phyloP scores from a whole-genome alignment of 192 early-diverging fungal genomes.

The Podila clonocystis region DNA sequence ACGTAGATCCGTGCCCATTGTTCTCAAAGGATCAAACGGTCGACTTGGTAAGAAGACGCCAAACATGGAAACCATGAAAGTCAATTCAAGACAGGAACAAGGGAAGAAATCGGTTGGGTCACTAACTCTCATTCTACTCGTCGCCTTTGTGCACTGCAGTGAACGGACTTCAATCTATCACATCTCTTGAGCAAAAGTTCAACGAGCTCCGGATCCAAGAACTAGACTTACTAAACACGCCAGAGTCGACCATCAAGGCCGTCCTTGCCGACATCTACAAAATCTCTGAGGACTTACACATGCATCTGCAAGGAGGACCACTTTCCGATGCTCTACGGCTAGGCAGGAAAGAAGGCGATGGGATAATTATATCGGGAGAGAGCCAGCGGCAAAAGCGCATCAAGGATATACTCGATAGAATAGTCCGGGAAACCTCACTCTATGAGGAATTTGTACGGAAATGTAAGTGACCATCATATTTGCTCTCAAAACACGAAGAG shows the following conservation, averaged over 20 bases:
- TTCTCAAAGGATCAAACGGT: constrained; percentile 45
- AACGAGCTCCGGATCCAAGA: constrained; percentile 64
- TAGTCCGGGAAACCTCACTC: constrained; percentile 62
- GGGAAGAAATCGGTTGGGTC: too few species aligned
- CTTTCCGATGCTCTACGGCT: constrained; percentile 45
- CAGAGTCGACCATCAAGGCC: constrained; percentile 62
- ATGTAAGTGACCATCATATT: constrained; percentile 43
- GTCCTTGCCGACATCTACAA: constrained; percentile 61
- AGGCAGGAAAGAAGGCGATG: constrained; percentile 18
- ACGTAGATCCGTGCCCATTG: constrained; percentile 14
- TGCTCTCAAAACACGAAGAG: too few species aligned
- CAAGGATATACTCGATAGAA: constrained; percentile 58
- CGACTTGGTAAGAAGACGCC: constrained; percentile 27
- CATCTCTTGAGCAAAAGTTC: constrained; percentile 62
- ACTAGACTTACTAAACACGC: constrained; percentile 62
- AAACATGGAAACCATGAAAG: too few species aligned
- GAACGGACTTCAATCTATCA: constrained; percentile 66
- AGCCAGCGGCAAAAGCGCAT: constrained; percentile 58
- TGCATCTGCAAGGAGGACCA: constrained; percentile 69
- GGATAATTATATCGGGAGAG: constrained; percentile 47
- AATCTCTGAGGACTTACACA: constrained; percentile 66
- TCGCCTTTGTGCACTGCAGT: constrained; percentile 18
- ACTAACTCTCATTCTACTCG: too few species aligned
- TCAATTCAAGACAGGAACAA: too few species aligned
- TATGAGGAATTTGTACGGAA: constrained; percentile 73